Conservation (phyloP, 805 yeast species). For the Wickerhamiella azymoides region DNA sequence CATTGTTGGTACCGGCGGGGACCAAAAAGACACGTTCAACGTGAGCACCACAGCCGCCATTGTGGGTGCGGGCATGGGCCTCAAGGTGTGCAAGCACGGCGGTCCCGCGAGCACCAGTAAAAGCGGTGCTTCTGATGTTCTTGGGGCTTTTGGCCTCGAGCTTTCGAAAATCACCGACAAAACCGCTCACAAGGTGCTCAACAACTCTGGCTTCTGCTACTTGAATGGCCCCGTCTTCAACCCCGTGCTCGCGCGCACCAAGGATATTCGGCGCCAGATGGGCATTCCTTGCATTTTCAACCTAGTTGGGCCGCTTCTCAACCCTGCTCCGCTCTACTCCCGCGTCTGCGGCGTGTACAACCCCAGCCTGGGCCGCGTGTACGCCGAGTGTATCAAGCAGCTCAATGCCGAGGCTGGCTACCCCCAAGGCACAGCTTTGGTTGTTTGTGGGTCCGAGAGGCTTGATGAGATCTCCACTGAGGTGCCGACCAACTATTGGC, state of each 20-base stretch:
- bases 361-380: constrained; percentile 62
- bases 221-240: constrained; percentile 92
- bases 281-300: constrained; percentile 93
- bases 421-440: constrained; percentile 42
- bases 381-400: constrained; percentile 63
- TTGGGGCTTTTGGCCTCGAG: constrained; percentile 72
- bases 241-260: constrained; percentile 77
- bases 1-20: constrained; percentile 98
- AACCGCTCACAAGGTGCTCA: constrained; percentile 45
- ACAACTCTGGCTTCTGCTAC: constrained; percentile 41
- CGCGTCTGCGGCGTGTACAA: constrained; percentile 84
- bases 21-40: constrained; percentile 92
- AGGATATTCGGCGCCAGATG: constrained; percentile 55
- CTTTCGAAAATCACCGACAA: constrained; percentile 48
- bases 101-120: constrained; percentile 91
- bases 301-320: constrained; percentile 82
- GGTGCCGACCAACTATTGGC: constrained; percentile 75
- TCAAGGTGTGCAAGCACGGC: constrained; percentile 86
- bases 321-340: constrained; percentile 72
- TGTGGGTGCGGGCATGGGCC: constrained; percentile 76
- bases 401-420: constrained; percentile 39
- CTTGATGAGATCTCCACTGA: constrained; percentile 89
- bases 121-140: constrained; percentile 88
- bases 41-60: constrained; percentile 93
- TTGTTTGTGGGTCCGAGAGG: constrained; percentile 88